Conservation (phyloP, 345 rosid species). For the Alliaria petiolata region DNA sequence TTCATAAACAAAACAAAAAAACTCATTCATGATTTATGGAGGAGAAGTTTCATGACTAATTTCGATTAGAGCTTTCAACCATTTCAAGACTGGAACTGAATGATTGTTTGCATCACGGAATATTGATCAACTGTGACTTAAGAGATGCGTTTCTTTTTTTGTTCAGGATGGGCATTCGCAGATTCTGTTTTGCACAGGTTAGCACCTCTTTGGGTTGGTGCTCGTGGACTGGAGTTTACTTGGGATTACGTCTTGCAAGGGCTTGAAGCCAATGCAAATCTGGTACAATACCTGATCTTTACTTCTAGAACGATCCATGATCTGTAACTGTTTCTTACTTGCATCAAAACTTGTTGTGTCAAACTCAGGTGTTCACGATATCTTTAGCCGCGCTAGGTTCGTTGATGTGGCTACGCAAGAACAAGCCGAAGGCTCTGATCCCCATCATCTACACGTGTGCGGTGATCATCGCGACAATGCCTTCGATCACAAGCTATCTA, state of each 20-base stretch:
- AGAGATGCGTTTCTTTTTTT: not conserved
- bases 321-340: not conserved
- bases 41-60: not conserved
- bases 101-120: not conserved
- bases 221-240: conserved; percentile 91
- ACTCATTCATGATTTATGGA: not conserved
- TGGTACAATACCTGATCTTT: conserved; percentile 40
- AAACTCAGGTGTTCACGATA: conserved; percentile 70
- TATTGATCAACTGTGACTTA: not conserved
- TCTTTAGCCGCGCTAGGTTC: conserved; percentile 96
- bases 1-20: not conserved
- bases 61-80: not conserved
- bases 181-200: conserved; percentile 91
- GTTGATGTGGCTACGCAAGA: conserved; percentile 95
- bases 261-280: conserved; percentile 92
- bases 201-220: conserved; percentile 98
- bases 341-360: not conserved
- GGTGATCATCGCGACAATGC: conserved; percentile 91
- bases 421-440: conserved; percentile 84
- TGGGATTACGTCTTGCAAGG: conserved; percentile 94
- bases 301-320: not conserved
- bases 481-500: conserved; percentile 87
- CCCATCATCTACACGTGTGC: conserved; percentile 88
- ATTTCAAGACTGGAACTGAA: not conserved
- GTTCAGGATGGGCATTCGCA: conserved; percentile 95